Percentiles rank a stretch among this genome's conserved stretches.
Evolutionary conservation across 768 basidiomycete species (phyloP).

Genomic region (Phlegmacium glaucopus): DNA sequence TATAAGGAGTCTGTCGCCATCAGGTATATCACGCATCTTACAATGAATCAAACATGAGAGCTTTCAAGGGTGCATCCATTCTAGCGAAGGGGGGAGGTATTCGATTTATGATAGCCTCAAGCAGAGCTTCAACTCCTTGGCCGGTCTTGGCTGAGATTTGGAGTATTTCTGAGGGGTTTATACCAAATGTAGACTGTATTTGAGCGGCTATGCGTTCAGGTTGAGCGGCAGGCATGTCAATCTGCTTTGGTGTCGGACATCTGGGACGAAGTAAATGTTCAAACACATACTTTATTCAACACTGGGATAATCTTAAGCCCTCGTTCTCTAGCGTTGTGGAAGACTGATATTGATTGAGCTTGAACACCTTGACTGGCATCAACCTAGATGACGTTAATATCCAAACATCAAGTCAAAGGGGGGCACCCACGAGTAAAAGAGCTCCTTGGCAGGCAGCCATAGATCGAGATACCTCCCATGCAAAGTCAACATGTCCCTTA

Average conservation of each 20-base stretch:
- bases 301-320: conserved; percentile 86
- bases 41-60: conserved; percentile 92
- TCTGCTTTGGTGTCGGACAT: conserved; percentile 42
- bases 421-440: conserved; percentile 43
- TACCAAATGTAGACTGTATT: conserved; percentile 79
- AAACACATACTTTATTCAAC: conserved; percentile 72
- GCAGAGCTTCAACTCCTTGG: conserved; percentile 69
- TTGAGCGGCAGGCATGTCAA: conserved; percentile 89
- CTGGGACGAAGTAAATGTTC: background rate
- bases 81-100: conserved; percentile 77
- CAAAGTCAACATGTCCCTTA: conserved; percentile 96
- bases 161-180: conserved; percentile 70
- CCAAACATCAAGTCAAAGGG: background rate
- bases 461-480: conserved; percentile 94
- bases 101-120: conserved; percentile 77
- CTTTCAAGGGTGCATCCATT: conserved; percentile 59
- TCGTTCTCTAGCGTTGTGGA: conserved; percentile 80
- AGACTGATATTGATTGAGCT: conserved; percentile 95
- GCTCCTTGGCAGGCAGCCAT: conserved; percentile 94
- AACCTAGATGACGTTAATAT: conserved; percentile 44
- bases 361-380: conserved; percentile 98
- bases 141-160: conserved; percentile 93
- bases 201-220: conserved; percentile 78
- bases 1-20: conserved; percentile 7
- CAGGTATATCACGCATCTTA: conserved; percentile 36